These are phyloP conservation scores for Geranium brycei DNA, from an alignment of 345 rosid genomes.

Conservation along the genomic window DNA sequence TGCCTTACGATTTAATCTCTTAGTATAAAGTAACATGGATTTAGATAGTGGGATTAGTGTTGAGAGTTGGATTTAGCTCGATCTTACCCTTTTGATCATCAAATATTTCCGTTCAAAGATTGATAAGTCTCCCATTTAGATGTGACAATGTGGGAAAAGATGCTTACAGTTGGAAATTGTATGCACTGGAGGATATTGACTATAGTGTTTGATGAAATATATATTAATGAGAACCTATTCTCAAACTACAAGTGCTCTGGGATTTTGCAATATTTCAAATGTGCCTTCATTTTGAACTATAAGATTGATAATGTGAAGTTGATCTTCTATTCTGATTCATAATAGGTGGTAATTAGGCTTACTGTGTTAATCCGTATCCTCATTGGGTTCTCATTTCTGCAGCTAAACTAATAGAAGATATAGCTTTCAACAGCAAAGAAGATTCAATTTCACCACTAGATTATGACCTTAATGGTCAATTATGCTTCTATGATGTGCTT, in stretches of 20 bases:
- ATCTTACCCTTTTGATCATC: neutral
- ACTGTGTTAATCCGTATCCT: neutral
- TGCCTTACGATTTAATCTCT: no score
- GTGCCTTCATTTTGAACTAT: neutral
- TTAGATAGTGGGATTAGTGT: no score
- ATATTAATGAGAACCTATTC: neutral
- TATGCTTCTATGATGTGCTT: constrained; percentile 81
- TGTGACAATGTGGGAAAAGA: neutral
- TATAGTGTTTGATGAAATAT: neutral
- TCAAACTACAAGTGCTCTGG: neutral
- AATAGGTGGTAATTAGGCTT: neutral
- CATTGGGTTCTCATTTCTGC: constrained; percentile 1
- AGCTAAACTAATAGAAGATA: constrained; percentile 52
- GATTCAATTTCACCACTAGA: constrained; percentile 39
- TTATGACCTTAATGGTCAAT: constrained; percentile 28
- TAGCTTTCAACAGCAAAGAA: constrained; percentile 56
- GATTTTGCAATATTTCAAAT: neutral
- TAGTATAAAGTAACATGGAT: no score
- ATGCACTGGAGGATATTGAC: neutral
- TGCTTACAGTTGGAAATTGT: no score
- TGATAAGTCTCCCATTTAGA: neutral
- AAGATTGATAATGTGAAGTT: neutral
- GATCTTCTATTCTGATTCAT: neutral
- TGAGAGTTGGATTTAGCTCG: neutral
- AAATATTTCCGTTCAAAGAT: no score